Percentiles rank a stretch among this genome's conserved stretches.
Evolutionary conservation across 805 yeast genomes (phyloP).

Genomic region (Candida krabiensis): DNA sequence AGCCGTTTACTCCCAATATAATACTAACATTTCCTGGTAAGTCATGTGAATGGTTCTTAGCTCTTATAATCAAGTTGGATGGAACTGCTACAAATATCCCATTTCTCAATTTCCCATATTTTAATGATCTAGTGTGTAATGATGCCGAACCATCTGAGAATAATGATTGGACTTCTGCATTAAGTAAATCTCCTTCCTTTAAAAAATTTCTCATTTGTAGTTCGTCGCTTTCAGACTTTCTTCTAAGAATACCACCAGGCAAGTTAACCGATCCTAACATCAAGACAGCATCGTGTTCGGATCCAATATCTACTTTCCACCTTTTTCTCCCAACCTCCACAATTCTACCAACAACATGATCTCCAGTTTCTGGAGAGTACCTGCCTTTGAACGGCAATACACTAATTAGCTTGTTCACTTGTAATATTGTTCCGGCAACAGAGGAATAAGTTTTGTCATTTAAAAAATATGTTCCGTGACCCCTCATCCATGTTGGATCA

Average conservation of each 20-base stretch:
- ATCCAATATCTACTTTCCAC: constrained; percentile 97
- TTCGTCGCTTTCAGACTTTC: constrained; percentile 94
- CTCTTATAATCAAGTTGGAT: constrained; percentile 74
- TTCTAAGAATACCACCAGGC: constrained; percentile 94
- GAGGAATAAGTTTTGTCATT: constrained; percentile 80
- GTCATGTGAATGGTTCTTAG: constrained; percentile 82
- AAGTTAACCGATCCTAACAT: constrained; percentile 94
- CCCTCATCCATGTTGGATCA: constrained; percentile 97
- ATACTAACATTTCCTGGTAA: constrained; percentile 94
- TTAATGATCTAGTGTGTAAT: constrained; percentile 90
- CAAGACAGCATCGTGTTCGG: constrained; percentile 87
- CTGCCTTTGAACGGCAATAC: constrained; percentile 86
- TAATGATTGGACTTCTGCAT: constrained; percentile 92
- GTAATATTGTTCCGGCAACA: constrained; percentile 85
- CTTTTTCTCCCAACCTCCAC: constrained; percentile 91
- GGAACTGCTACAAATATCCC: constrained; percentile 85
- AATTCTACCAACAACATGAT: constrained; percentile 90
- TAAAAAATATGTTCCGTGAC: constrained; percentile 90
- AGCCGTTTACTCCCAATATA: constrained; percentile 93
- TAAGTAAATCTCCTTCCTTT: constrained; percentile 93
- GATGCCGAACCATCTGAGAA: constrained; percentile 91
- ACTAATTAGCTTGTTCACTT: constrained; percentile 83
- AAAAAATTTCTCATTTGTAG: constrained; percentile 91
- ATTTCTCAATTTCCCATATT: constrained; percentile 92
- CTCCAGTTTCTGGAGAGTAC: constrained; percentile 94